These are phyloP conservation scores for Apiospora pterosperma DNA, from an alignment of 2,329 filamentous ascomycete species.

Conservation along the genomic window DNA sequence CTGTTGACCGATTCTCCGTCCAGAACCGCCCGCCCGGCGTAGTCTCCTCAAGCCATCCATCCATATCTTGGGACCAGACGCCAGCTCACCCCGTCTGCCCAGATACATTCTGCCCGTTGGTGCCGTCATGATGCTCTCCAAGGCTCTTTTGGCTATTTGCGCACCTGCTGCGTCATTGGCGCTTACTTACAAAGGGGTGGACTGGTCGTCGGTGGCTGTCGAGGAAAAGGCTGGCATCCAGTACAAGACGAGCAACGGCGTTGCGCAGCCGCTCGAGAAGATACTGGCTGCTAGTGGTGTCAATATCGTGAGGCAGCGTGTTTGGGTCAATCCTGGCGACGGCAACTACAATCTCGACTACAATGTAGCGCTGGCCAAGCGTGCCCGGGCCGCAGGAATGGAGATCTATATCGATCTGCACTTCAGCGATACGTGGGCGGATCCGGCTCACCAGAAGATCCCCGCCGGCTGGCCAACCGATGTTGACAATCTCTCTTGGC, in stretches of 20 bases:
- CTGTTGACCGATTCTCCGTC: background rate
- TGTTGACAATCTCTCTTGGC: conserved; percentile 55
- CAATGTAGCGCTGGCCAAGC: conserved; percentile 64
- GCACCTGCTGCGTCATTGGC: conserved; percentile 28
- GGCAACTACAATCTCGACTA: conserved; percentile 68
- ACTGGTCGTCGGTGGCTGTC: conserved; percentile 66
- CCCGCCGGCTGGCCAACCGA: conserved; percentile 62
- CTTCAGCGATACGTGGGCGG: conserved; percentile 69
- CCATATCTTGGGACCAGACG: background rate
- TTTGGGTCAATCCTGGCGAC: conserved; percentile 67
- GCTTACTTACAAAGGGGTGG: conserved; percentile 62
- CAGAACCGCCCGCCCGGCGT: background rate
- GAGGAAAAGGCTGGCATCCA: conserved; percentile 59
- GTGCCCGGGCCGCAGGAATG: conserved; percentile 61
- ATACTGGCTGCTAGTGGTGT: conserved; percentile 61
- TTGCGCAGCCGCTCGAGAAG: conserved; percentile 53
- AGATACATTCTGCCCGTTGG: background rate
- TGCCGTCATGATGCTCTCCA: background rate
- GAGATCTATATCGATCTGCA: conserved; percentile 62
- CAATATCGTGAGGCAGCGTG: conserved; percentile 66
- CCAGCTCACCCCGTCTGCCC: background rate
- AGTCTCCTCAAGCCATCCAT: background rate
- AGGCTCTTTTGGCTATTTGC: background rate
- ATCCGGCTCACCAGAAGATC: conserved; percentile 59
- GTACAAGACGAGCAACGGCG: conserved; percentile 57